Conservation (phyloP, 2,329 filamentous ascomycete genomes). For the Neoascochyta sp. region DNA sequence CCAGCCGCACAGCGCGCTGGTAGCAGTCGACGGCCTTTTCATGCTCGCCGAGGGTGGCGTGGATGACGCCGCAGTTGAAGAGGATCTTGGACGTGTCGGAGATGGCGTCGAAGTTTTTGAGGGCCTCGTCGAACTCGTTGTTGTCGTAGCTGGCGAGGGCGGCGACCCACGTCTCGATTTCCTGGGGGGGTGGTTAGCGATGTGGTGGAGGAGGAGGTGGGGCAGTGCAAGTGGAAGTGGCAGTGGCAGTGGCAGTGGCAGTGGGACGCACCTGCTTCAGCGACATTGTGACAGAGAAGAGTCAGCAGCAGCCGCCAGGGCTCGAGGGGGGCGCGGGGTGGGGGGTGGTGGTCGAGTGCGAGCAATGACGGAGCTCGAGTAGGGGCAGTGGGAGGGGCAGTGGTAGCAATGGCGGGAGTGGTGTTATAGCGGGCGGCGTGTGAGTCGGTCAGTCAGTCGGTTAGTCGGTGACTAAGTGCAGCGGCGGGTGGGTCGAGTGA, state of each 20-base stretch:
- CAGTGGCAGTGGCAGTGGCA: too few species aligned
- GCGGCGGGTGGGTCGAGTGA: too few species aligned
- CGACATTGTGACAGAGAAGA: slow-evolving; percentile 50
- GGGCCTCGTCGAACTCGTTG: slow-evolving; percentile 90
- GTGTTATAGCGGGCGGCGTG: too few species aligned
- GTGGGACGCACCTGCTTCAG: slow-evolving; percentile 46
- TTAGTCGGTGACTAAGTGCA: too few species aligned
- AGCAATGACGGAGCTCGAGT: slow-evolving; percentile 1
- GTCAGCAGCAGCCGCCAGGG: slow-evolving; percentile 30
- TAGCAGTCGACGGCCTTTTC: slow-evolving; percentile 95
- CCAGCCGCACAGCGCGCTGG: slow-evolving; percentile 82
- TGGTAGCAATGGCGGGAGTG: too few species aligned
- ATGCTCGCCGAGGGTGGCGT: slow-evolving; percentile 93
- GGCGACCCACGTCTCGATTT: slow-evolving; percentile 98
- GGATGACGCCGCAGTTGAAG: slow-evolving; percentile 97
- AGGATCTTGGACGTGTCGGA: slow-evolving; percentile 95
- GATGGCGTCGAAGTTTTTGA: slow-evolving; percentile 80
- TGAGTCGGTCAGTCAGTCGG: too few species aligned
- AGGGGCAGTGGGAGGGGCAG: slow-evolving; percentile 15
- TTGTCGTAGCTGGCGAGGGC: slow-evolving; percentile 91
- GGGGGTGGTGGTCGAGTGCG: slow-evolving; percentile 5
- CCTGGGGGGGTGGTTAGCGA: too few species aligned
- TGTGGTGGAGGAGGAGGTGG: slow-evolving; percentile 10
- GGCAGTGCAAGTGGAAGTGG: slow-evolving; percentile 6
- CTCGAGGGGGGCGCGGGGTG: slow-evolving; percentile 14